Base-by-base conservation (phyloP, 106 monocot genomes). In the Platanthera guangdongensis region DNA sequence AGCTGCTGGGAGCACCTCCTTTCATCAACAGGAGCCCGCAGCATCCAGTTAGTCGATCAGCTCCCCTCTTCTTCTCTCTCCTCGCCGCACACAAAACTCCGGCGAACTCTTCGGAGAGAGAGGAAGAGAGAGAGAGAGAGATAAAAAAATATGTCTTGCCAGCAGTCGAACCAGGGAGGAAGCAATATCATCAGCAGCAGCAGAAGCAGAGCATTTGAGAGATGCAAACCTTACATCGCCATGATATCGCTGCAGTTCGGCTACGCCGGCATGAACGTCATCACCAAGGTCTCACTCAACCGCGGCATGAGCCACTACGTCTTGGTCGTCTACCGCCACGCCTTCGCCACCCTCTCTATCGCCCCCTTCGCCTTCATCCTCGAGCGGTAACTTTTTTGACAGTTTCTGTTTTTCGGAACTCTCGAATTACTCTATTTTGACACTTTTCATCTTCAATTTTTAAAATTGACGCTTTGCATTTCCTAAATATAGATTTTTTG, bases 261-360 rank as follows among this genome's bases (percentile, higher is more conserved):
- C 70, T 92, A 92, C 21, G 92, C 92, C 21, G 92, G 92, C 13
- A 92, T 92, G 92, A 92, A 92, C 71, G 82, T 92, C 19, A 83
- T 92, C 82, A 88, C 86, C 48, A 92, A 92, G 78, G 78, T 92
- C 8, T 88, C 92, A 3, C 88, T 92, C 57, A 92, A 85, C 79
- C 78, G 32, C 12, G 92, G 92, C 76, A 92, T 86, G 88, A 92
- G 92, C 80, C 92, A 92, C 68, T 92, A 92, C 52, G 92, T 88
- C 0, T 84, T 92, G 47, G 92, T 92, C 7, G 88, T 88, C 60
- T 92, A 92, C 55, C 88, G 92, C 81, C 92, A 92, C 64, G 92
- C 92, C 45, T 92, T 91, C 28, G 92, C 92, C n/a, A 86, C 91
- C 54, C 57, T 92, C 51, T 88, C 86, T 72, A 92, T 92, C 25